Evolutionary conservation across 2,329 filamentous ascomycete species (phyloP).

Genomic region (Akanthomyces uredinophilus): DNA sequence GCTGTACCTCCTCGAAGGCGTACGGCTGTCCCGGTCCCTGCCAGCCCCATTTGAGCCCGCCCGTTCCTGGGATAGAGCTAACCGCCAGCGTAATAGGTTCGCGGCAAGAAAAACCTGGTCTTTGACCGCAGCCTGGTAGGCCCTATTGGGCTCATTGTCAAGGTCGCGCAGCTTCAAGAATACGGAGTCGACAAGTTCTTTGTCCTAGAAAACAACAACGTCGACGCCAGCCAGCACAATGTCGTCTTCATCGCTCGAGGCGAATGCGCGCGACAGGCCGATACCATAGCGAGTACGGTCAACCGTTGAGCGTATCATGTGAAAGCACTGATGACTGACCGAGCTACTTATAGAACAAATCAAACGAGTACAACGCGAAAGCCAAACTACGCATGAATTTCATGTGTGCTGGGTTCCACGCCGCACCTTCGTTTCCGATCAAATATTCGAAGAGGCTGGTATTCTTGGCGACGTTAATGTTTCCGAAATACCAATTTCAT

Average conservation of each 20-base stretch:
- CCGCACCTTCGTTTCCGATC: slow-evolving; percentile 84
- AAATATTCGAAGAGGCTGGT: slow-evolving; percentile 85
- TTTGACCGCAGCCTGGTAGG: slow-evolving; percentile 88
- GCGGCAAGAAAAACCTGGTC: slow-evolving; percentile 97
- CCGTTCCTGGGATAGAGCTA: slow-evolving; percentile 14
- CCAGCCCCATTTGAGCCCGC: not conserved
- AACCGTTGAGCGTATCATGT: not conserved
- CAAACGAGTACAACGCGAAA: slow-evolving; percentile 80
- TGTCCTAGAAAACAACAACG: slow-evolving; percentile 91
- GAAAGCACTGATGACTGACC: slow-evolving; percentile 26
- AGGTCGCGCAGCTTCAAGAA: slow-evolving; percentile 91
- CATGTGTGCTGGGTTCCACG: slow-evolving; percentile 95
- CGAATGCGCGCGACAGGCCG: slow-evolving; percentile 79
- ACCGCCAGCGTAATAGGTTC: slow-evolving; percentile 57
- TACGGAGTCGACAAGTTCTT: slow-evolving; percentile 98
- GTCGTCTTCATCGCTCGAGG: slow-evolving; percentile 89
- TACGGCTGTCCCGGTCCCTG: slow-evolving; percentile 42
- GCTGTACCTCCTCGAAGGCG: slow-evolving; percentile 85
- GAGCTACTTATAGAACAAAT: slow-evolving; percentile 65
- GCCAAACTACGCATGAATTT: slow-evolving; percentile 88
- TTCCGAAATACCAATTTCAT: slow-evolving; percentile 79
- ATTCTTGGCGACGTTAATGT: slow-evolving; percentile 90
- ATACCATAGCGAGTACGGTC: slow-evolving; percentile 78
- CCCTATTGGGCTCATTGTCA: slow-evolving; percentile 84
- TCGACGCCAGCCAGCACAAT: slow-evolving; percentile 91